Conservation (phyloP, 441 rosid species). For the Erodium chrysanthum region DNA sequence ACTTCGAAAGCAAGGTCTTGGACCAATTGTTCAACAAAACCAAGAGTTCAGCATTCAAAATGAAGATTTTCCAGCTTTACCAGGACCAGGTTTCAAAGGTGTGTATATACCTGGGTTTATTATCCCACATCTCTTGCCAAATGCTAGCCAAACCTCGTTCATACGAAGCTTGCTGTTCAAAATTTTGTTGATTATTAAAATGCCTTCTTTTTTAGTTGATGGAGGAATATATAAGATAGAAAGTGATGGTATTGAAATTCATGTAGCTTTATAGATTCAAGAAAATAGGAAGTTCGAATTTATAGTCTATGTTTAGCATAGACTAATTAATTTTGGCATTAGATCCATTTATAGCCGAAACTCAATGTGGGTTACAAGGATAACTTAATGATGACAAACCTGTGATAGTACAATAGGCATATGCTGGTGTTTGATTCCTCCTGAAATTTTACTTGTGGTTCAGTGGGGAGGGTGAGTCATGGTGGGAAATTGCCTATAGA, state of each 20-base stretch:
- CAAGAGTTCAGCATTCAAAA: slow-evolving; percentile 99
- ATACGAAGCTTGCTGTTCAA: neutral
- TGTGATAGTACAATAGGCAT: slow-evolving; percentile 2
- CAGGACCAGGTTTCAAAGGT: slow-evolving; percentile 87
- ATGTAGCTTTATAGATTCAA: neutral
- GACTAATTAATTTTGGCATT: neutral
- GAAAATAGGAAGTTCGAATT: neutral
- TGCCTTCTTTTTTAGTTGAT: no score
- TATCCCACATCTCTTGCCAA: neutral
- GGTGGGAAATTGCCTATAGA: neutral
- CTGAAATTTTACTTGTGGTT: neutral
- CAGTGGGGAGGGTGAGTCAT: neutral
- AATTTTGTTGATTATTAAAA: neutral
- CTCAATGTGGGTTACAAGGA: neutral
- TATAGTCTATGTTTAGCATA: slow-evolving; percentile 1
- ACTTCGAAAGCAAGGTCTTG: slow-evolving; percentile 74
- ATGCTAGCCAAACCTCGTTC: neutral
- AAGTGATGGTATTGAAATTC: no score
- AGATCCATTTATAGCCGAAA: neutral
- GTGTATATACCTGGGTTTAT: slow-evolving; percentile 3
- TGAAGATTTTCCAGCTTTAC: slow-evolving; percentile 95
- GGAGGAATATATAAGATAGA: no score
- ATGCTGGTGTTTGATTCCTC: neutral
- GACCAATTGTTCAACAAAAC: slow-evolving; percentile 89
- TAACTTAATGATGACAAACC: neutral